Percentiles rank a stretch among this genome's conserved stretches.
Conservation (phyloP, 805 yeast species). For the Ogataea corticis region DNA sequence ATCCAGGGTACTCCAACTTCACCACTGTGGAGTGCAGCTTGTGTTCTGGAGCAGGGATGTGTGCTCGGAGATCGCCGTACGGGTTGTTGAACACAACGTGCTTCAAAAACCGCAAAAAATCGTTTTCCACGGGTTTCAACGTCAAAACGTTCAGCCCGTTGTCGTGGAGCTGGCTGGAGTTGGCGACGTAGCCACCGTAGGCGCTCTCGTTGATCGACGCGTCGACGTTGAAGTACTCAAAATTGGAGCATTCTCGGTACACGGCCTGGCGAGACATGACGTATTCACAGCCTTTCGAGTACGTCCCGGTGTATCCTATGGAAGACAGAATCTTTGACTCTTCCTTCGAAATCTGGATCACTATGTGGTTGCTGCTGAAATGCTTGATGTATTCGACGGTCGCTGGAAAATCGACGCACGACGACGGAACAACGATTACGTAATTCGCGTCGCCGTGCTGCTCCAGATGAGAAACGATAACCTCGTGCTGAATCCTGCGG, state of each 20-base stretch:
- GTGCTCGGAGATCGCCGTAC: slow-evolving; percentile 6
- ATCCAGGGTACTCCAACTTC: slow-evolving; percentile 2
- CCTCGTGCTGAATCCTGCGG: slow-evolving; percentile 1
- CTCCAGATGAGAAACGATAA: slow-evolving; percentile 2
- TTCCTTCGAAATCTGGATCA: slow-evolving; percentile 7
- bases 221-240: slow-evolving; percentile 8
- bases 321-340: slow-evolving; percentile 3
- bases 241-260: slow-evolving; percentile 6
- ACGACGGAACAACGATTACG: slow-evolving; percentile 5
- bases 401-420: slow-evolving; percentile 1
- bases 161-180: slow-evolving; percentile 6
- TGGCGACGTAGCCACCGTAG: slow-evolving; percentile 8
- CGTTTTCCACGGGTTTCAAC: slow-evolving; percentile 8
- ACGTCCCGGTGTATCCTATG: slow-evolving; percentile 4
- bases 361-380: slow-evolving; percentile 4
- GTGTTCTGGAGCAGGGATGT: slow-evolving; percentile 7
- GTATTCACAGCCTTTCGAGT: slow-evolving; percentile 4
- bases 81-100: slow-evolving; percentile 7
- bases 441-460: slow-evolving; percentile 4
- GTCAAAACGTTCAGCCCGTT: slow-evolving; percentile 5
- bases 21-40: slow-evolving; percentile 7
- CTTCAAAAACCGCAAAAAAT: slow-evolving; percentile 6
- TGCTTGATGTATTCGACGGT: slow-evolving; percentile 6
- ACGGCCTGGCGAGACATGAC: slow-evolving; percentile 3
- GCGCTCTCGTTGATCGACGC: slow-evolving; percentile 6